A percentile compares a stretch with the other conserved stretches of the same genome.
Evolutionary conservation across 2,329 filamentous ascomycete species (phyloP).

Genomic region (Ascochyta clinopodiicola): DNA sequence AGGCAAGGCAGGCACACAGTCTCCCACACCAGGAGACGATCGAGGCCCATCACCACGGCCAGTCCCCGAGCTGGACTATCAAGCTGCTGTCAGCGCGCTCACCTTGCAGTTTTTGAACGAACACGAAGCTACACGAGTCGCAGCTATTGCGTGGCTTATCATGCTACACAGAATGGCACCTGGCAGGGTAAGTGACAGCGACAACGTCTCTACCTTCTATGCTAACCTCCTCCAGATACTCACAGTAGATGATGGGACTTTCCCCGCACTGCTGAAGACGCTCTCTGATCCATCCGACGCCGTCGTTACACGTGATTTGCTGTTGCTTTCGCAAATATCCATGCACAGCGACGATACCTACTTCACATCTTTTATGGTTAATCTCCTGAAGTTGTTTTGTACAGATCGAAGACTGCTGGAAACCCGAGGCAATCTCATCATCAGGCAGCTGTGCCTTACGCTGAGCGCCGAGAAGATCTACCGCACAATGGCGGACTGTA

Average conservation of each 20-base stretch:
- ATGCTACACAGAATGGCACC: conserved; percentile 98
- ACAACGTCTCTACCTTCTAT: not conserved
- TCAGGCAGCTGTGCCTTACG: conserved; percentile 90
- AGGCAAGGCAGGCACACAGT: conserved; percentile 37
- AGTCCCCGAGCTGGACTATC: conserved; percentile 84
- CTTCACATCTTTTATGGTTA: conserved; percentile 98
- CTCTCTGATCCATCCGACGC: conserved; percentile 94
- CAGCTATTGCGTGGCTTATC: conserved; percentile 92
- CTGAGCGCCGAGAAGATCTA: conserved; percentile 95
- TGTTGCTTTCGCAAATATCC: conserved; percentile 94
- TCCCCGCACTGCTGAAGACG: conserved; percentile 93
- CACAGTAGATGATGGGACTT: conserved; percentile 96
- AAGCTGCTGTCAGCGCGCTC: conserved; percentile 89
- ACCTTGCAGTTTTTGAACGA: conserved; percentile 95
- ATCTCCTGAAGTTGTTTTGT: conserved; percentile 91
- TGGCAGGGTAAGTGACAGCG: conserved; percentile 67
- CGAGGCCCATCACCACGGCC: conserved; percentile 52
- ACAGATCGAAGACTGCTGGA: conserved; percentile 91
- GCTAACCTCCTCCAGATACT: conserved; percentile 56
- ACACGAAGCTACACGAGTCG: conserved; percentile 92
- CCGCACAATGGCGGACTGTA: conserved; percentile 90
- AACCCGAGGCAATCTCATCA: conserved; percentile 93
- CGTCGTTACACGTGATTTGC: conserved; percentile 92
- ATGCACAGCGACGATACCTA: conserved; percentile 96
- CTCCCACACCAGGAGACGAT: conserved; percentile 55